Evolutionary conservation across 306 rosid genomes (phyloP).

Genomic region (Trichosanthes cucumerina): DNA sequence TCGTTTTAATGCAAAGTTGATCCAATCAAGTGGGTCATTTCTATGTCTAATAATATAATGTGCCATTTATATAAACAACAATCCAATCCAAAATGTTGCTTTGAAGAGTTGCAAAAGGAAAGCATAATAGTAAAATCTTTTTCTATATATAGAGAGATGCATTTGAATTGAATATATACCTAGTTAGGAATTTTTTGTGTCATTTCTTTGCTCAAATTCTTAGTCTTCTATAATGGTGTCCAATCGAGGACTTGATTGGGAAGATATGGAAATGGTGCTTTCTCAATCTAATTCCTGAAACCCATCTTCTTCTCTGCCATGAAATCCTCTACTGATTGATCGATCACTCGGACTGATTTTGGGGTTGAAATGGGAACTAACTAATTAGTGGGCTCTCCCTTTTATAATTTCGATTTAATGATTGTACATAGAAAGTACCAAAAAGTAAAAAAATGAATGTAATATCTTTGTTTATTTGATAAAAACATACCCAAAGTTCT

Average conservation of each 20-base stretch:
- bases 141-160: too few species aligned
- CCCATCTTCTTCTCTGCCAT: not conserved
- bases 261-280: slow-evolving; percentile 20
- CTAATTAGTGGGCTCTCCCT: too few species aligned
- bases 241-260: slow-evolving; percentile 42
- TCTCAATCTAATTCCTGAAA: not conserved
- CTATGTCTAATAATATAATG: not conserved
- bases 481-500: too few species aligned
- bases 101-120: too few species aligned
- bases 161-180: too few species aligned
- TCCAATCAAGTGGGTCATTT: not conserved
- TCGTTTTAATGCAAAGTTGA: not conserved
- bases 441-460: too few species aligned
- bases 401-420: too few species aligned
- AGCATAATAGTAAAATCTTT: too few species aligned
- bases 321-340: not conserved
- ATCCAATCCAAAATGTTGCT: not conserved
- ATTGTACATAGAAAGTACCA: too few species aligned
- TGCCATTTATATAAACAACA: not conserved
- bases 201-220: not conserved
- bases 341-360: not conserved
- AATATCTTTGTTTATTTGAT: too few species aligned
- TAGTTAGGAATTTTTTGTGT: not conserved
- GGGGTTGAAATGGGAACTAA: too few species aligned
- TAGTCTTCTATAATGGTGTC: slow-evolving; percentile 43